Base-by-base conservation (phyloP, 352 stramenopile species). In the Phytophthora europaea region DNA sequence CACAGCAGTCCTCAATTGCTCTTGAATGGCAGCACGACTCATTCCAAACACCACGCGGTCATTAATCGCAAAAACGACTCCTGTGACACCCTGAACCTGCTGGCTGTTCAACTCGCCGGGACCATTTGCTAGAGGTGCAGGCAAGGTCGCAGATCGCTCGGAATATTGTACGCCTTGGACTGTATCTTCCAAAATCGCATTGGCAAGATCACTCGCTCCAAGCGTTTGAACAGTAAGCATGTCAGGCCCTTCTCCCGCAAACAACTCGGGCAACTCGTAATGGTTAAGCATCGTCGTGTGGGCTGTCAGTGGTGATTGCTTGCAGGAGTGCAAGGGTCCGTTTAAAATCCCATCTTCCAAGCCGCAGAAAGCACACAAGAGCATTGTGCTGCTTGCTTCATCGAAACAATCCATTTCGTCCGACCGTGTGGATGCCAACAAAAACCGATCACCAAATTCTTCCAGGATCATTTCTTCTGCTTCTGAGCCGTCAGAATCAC, bases 321-420 rank as follows among this genome's bases (percentile, higher is more conserved):
- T 89, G 57, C 72, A 94, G 18, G 40, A 28, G 16, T 80, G 63
- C 18, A 94, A 68, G 13, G 72, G 43, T 9, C 87, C 85, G 22
- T 92, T 94, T 33, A 94, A 66, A 45, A 94, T 84, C 3, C 79
- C 84, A 62, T 93, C 84, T 70, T 86, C 85, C 18, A 94, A 71
- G 15, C 75, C 77, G 22, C 87, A 94, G 54, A 93, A 89, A 15
- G 65, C 72, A 58, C 87, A 94, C 26, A 55, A 53, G 31, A 70
- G n/a, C 10, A 57, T 13, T 20, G 12, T 59, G 34, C 50, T 51
- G 33, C 13, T 65, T 28, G 16, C n/a, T 13, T 65, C 31, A 6
- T 67, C 40, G 16, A 18, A 15, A 58, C 5, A 12, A 55, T 64
- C 58, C 16, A 22, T 48, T 40, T 70, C 60, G 16, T 56, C 43